Evolutionary conservation across 148 eudicot genomes (phyloP).

Genomic region (Euryodendron excelsum): DNA sequence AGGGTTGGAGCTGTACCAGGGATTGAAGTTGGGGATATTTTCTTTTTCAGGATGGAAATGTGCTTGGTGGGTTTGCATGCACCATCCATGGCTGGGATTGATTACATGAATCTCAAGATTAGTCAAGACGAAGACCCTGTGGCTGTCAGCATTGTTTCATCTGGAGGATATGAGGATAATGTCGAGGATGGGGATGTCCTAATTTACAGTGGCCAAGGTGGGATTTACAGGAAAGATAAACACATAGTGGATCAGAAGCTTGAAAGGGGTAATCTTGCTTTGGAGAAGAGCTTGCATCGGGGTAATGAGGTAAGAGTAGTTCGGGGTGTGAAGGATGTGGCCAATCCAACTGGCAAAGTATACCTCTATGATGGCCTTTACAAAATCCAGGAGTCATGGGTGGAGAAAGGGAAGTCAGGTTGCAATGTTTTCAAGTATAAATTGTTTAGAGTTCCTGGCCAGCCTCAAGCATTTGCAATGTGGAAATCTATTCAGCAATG

Average conservation of each 20-base stretch:
- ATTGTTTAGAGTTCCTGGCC: constrained; percentile 70
- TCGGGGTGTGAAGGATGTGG: constrained; percentile 65
- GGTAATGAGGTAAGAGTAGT: constrained; percentile 75
- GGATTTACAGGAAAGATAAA: constrained; percentile 54
- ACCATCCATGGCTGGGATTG: constrained; percentile 95
- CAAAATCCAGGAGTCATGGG: constrained; percentile 76
- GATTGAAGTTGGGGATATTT: constrained; percentile 83
- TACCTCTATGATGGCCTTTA: constrained; percentile 90
- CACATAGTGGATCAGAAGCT: constrained; percentile 78
- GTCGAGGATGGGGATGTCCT: constrained; percentile 70
- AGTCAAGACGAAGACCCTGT: constrained; percentile 67
- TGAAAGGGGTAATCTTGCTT: constrained; percentile 84
- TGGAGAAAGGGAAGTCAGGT: constrained; percentile 70
- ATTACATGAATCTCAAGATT: constrained; percentile 54
- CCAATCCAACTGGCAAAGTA: constrained; percentile 40
- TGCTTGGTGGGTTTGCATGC: constrained; percentile 82
- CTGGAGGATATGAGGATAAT: constrained; percentile 86
- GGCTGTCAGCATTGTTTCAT: constrained; percentile 84
- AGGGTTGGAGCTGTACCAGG: constrained; percentile 84
- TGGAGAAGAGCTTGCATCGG: constrained; percentile 78
- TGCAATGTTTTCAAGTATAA: constrained; percentile 79
- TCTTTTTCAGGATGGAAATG: constrained; percentile 90
- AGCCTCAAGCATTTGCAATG: constrained; percentile 61
- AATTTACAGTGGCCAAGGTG: constrained; percentile 88
- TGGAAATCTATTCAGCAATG: constrained; percentile 90